Evolutionary conservation across 495 filamentous ascomycete species (phyloP), one percentile per base, ranked within the genome.

Genomic region (Tuber magnatum): DNA sequence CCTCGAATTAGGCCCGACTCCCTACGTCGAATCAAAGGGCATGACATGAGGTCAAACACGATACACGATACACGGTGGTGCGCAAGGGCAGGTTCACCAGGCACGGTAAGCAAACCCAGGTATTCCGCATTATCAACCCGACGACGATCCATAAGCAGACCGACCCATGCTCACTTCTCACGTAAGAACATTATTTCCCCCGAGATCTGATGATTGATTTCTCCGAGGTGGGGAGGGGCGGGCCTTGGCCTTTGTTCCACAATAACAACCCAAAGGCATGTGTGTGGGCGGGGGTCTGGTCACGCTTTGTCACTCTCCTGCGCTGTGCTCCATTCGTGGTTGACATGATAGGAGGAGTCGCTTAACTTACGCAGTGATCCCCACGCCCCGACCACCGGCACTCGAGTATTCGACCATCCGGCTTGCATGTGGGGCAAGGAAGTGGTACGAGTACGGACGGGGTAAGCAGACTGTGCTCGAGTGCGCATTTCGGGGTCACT

Each of bases 21-120:
- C 12, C 56, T 28, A 65, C 12, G 32, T 2, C 14, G 12, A 32
- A 35, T 65, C 56, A 65, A 20, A 65, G 7, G 56, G n/a, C 56
- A 35, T 65, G 28, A 32, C 56, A 65, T 35, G 18, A 35, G 35
- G 56, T 7, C 56, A 35, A 65, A 65, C 14, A 65, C 14, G 56
- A 65, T 28, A 18, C 28, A 56, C n/a, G 14, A n/a, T 16, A 6
- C 32, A 32, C 28, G 32, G 56, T 32, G 8, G 56, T 35, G 6
- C 56, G 28, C 4, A 65, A 65, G 28, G 56, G 32, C 56, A 32
- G 56, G 35, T 35, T 18, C 56, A 65, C 12, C 28, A 65, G 56
- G n/a, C n/a, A n/a, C n/a, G n/a, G 56, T 65, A 35, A 65, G 56
- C 56, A 65, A 65, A 65, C 56, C 56, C 56, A 65, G 56, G 56